Conservation (phyloP, 495 filamentous ascomycete genomes). For the Aspergillus leporis region DNA sequence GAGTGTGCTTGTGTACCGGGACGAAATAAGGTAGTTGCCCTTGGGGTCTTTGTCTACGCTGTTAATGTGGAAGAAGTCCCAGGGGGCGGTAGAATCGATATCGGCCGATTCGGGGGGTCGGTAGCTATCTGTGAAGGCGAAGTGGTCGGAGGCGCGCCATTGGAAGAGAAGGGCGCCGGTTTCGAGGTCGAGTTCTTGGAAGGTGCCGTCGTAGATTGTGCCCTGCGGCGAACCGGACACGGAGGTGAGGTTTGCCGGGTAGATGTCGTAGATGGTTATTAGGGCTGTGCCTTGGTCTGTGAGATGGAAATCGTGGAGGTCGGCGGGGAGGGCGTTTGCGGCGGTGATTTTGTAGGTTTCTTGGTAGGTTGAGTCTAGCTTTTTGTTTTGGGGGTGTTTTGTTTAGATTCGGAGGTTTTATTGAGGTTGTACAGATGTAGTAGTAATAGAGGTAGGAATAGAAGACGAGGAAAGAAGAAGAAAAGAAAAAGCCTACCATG, state of each 20-base stretch:
- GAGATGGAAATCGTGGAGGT: constrained; percentile 51
- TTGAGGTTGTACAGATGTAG: not conserved
- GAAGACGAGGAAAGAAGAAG: not conserved
- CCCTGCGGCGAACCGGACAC: constrained; percentile 47
- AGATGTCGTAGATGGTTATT: constrained; percentile 49
- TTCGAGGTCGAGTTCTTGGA: constrained; percentile 52
- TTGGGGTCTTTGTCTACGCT: constrained; percentile 43
- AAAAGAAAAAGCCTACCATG: constrained; percentile 41
- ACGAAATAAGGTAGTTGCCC: constrained; percentile 47
- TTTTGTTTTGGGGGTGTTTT: not conserved
- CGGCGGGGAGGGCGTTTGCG: constrained; percentile 30
- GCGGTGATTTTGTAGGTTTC: constrained; percentile 42
- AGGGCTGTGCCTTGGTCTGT: constrained; percentile 51
- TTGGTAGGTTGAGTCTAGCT: constrained; percentile 52
- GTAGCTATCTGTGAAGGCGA: constrained; percentile 28
- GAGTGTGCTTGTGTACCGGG: constrained; percentile 41
- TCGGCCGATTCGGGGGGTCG: constrained; percentile 26
- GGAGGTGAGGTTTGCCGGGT: constrained; percentile 38
- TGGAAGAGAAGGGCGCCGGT: constrained; percentile 43
- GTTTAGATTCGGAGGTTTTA: no score
- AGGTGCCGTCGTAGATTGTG: constrained; percentile 52
- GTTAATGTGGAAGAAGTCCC: constrained; percentile 51
- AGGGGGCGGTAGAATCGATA: constrained; percentile 31
- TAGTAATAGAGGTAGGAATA: not conserved
- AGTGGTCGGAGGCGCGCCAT: constrained; percentile 44